Evolutionary conservation across 2,329 filamentous ascomycete species (phyloP).

Genomic region (Xylaria sp.): DNA sequence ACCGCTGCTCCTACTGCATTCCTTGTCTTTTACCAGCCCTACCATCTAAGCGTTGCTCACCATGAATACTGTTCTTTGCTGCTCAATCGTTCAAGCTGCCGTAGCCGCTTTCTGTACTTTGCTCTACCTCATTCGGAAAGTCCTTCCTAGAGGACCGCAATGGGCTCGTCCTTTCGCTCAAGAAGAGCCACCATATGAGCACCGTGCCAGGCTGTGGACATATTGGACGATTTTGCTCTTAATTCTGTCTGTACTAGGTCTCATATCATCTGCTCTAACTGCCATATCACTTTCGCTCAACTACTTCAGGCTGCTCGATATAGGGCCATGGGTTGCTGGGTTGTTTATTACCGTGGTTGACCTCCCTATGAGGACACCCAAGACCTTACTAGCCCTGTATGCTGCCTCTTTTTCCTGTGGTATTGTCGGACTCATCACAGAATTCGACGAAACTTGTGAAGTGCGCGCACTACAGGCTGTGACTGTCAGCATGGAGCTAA

Average conservation of each 20-base stretch:
- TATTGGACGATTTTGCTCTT: slow-evolving; percentile 54
- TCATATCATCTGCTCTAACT: slow-evolving; percentile 50
- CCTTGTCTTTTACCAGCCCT: slow-evolving; percentile 2
- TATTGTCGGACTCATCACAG: slow-evolving; percentile 43
- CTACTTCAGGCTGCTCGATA: slow-evolving; percentile 49
- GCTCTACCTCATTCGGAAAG: slow-evolving; percentile 42
- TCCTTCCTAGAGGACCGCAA: slow-evolving; percentile 50
- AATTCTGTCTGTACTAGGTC: slow-evolving; percentile 50
- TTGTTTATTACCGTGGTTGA: slow-evolving; percentile 53
- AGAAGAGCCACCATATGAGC: slow-evolving; percentile 48
- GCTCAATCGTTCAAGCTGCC: slow-evolving; percentile 48
- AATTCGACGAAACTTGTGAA: slow-evolving; percentile 49
- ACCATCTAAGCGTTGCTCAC: slow-evolving; percentile 9
- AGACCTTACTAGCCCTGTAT: slow-evolving; percentile 55
- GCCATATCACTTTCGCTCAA: slow-evolving; percentile 48
- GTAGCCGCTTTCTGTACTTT: slow-evolving; percentile 49
- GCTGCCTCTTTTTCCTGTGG: slow-evolving; percentile 50
- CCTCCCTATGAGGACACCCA: slow-evolving; percentile 57
- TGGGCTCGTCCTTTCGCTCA: slow-evolving; percentile 59
- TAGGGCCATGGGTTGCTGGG: slow-evolving; percentile 55
- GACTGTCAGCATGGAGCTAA: slow-evolving; percentile 56
- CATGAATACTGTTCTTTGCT: slow-evolving; percentile 40
- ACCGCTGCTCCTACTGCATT: slow-evolving; percentile 1
- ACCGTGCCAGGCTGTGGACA: slow-evolving; percentile 51
- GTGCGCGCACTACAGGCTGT: slow-evolving; percentile 49